These are phyloP conservation scores for Coprinellus micaceus DNA, from an alignment of 768 basidiomycete genomes.

Conservation along the genomic window DNA sequence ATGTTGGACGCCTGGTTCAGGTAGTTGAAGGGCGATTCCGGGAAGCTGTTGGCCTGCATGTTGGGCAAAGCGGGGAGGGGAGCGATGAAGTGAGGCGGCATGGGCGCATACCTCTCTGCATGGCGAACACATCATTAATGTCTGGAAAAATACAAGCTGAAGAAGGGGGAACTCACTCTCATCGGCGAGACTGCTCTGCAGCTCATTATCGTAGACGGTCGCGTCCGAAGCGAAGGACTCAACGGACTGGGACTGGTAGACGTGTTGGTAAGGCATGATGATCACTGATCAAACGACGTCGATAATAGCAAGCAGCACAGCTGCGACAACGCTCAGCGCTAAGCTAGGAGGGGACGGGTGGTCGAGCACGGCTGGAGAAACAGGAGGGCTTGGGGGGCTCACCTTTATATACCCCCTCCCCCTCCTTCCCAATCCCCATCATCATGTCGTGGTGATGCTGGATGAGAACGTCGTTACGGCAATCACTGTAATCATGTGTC, in stretches of 20 bases:
- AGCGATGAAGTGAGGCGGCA: conserved; percentile 11
- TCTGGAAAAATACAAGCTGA: background rate
- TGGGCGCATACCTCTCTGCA: conserved; percentile 10
- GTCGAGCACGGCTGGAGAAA: conserved; percentile 14
- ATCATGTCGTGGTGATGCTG: conserved; percentile 3
- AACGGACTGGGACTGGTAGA: conserved; percentile 7
- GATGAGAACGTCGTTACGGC: background rate
- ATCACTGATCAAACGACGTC: conserved; percentile 2
- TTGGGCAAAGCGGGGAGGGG: conserved; percentile 15
- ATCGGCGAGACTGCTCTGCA: conserved; percentile 9
- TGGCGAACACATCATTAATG: background rate
- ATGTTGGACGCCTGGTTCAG: conserved; percentile 10
- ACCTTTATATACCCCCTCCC: background rate
- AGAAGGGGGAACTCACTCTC: conserved; percentile 3
- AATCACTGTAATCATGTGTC: background rate
- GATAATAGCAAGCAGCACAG: conserved; percentile 14
- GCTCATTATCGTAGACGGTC: conserved; percentile 11
- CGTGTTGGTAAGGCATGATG: conserved; percentile 10
- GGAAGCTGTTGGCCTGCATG: conserved; percentile 9
- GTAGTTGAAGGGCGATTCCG: conserved; percentile 14
- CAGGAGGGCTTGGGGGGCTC: background rate
- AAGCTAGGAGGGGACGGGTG: conserved; percentile 1
- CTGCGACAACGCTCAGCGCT: conserved; percentile 16
- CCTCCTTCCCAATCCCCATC: background rate
- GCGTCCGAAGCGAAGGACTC: conserved; percentile 14